Base-by-base conservation (phyloP, 768 basidiomycete species). In the Pholiota conissans region DNA sequence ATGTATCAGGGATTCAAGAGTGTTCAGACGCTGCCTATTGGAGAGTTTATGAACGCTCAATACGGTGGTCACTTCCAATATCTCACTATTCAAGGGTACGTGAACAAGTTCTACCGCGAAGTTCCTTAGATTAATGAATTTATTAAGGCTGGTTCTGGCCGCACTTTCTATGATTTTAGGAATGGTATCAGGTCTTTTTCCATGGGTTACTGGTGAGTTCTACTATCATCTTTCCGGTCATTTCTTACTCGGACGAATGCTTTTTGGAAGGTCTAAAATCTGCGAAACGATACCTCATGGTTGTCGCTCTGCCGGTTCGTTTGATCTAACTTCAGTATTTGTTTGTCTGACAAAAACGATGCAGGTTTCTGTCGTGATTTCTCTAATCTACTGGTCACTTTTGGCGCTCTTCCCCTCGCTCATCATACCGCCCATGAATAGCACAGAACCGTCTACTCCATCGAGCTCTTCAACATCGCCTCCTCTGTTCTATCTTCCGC, bases 81-180 rank as follows among this genome's bases (percentile, higher is more conserved):
- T 65, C 73, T 93, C 53, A 94, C 92, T 0, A 89, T 92, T 62
- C 84, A 90, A 71, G 89, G 89, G 90, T 86, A 59, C 18, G 79
- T 65, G 20, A 14, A 9, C 3, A 8, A 26, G 5, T 20, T 50
- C 10, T 20, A 9, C 3, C 29, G 6, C 39, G 16, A 7, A 22
- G 42, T 5, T 18, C 16, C 20, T 34, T n/a, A 14, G 27, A 35
- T 14, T 22, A 22, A 11, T 42, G 30, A 28, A 50, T 40, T 49
- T n/a, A 34, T 26, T 1, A 52, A 79, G 78, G 26, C 71, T 80
- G 20, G 67, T 62, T 40, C 52, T 79, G 6, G 71, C 75, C 11
- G 73, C 68, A 52, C 27, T 74, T 22, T 73, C 73, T 10, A 75
- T 78, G 76, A 50, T 68, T 2, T 45, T 71, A n/a, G 69, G 73